Evolutionary conservation across 2,329 filamentous ascomycete genomes (phyloP), one percentile per base, ranked within the genome.

Genomic region (Colletotrichum sp.): DNA sequence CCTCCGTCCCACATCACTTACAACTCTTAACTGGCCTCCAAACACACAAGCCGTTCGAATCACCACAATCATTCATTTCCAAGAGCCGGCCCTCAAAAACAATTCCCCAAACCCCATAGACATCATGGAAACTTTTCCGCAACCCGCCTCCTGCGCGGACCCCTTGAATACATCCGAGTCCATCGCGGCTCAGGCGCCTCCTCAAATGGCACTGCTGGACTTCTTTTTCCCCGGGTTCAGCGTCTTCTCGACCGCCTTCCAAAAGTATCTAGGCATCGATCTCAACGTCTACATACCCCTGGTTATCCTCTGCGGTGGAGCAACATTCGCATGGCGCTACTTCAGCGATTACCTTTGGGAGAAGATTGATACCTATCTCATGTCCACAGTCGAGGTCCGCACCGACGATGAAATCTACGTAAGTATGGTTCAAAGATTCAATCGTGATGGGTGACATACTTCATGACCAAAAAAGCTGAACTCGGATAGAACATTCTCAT

Each of bases 331-430:
- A 12, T 89, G 89, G 85, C 87, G 87, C 76, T 93, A 93, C 78
- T 81, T 90, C 60, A 87, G 84, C 69, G 82, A 85, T 4, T 89
- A 87, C 78, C 73, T 90, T 15, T 89, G 86, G 85, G 81, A 82
- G 1, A 82, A 89, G 52, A 77, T 92, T 34, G 86, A 90, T 57
- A 79, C 84, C 7, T 85, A 93, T 79, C 89, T 93, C 79, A 92
- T 94, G 87, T 93, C 91, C 5, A 91, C 89, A 2, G 92, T 93
- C 21, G 91, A 93, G 78, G 90, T 95, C 52, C 89, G 92, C 60
- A 88, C 91, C 32, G 92, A 94, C 73, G 93, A 95, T 79, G 93
- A 95, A 81, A 91, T 94, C 72, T 95, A 94, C 85, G 74, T 76
- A 24, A 57, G 74, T 76, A 26, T n/a, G 18, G 18, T 1, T n/a